Base-by-base conservation (phyloP, 129 eudicot species). In the Ambrosia trifida region DNA sequence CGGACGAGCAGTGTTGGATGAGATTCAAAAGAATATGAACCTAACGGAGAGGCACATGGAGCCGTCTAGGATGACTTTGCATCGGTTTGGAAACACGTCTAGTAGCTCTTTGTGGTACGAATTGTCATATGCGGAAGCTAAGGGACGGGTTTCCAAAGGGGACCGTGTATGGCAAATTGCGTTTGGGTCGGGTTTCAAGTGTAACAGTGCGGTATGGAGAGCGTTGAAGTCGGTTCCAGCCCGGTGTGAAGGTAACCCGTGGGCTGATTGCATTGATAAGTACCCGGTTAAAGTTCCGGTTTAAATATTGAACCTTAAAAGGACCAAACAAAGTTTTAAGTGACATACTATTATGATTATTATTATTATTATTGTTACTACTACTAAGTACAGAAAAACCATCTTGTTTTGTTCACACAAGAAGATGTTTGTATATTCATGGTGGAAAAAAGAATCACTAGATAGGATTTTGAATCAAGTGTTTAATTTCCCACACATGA, bases 111-210 rank as follows among this genome's bases (percentile, higher is more conserved):
- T 79, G 3, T 66, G 72, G 72, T 66, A 66, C 8, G 79, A 51
- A 11, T 30, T 83, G 24, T 77, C 83, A 5, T 86, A 86, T 35
- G 53, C 81, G 5, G 91, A 86, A 76, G 88, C 91, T 9, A 86
- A 86, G 65, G 88, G 85, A 1, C 77, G 85, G 72, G 49, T 86
- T 19, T 52, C 32, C 59, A 83, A 76, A 63, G 91, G 88, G 3
- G 78, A 83, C 32, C 75, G 78, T 17, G 69, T 83, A 2, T 83
- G 87, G 83, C 86, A 83, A 66, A 75, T 83, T 3, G 78, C 84
- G 3, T 86, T 75, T 16, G 88, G 88, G 44, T 80, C 86, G 17
- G 86, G 88, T 4, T 86, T 86, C 46, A 83, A 86, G 73, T 83
- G 91, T 43, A 78, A 49, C 72, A 86, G 88, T 17, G 78, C 63